phyloP scores from a whole-genome alignment of 192 early-diverging fungal genomes.

The Coemansia furcata region DNA sequence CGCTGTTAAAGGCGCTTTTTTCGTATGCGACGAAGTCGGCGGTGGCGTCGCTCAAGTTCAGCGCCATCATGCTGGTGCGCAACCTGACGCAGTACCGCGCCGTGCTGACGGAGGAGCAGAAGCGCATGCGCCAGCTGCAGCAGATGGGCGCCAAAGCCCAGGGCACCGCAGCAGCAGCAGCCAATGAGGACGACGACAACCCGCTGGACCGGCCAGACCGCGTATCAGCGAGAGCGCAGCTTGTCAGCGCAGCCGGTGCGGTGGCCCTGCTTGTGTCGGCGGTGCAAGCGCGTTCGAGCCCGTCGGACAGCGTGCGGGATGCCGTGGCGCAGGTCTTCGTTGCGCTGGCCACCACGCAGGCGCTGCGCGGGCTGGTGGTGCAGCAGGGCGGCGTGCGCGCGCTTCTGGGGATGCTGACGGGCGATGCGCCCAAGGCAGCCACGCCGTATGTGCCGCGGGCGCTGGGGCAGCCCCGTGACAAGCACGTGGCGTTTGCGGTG shows the following conservation, averaged over 20 bases:
- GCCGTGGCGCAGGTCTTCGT: conserved; percentile 66
- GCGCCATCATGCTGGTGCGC: conserved; percentile 67
- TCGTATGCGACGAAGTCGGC: conserved; percentile 45
- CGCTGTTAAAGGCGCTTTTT: conserved; percentile 60
- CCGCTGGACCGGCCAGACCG: conserved; percentile 8
- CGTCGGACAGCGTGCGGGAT: conserved; percentile 61
- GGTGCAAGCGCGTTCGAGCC: conserved; percentile 44
- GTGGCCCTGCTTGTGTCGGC: conserved; percentile 25
- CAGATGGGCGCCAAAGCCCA: conserved; percentile 57
- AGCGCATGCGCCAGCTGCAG: conserved; percentile 75
- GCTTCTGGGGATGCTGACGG: conserved; percentile 51
- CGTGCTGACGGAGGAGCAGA: conserved; percentile 73
- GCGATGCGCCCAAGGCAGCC: conserved; percentile 23
- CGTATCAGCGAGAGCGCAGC: conserved; percentile 52
- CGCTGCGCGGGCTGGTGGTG: conserved; percentile 70
- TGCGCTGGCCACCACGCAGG: conserved; percentile 68
- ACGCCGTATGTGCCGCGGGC: conserved; percentile 26
- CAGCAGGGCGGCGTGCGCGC: conserved; percentile 77
- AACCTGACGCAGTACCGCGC: conserved; percentile 74
- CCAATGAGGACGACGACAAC: conserved; percentile 7
- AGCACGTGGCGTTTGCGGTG: conserved; percentile 72
- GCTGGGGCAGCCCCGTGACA: conserved; percentile 34
- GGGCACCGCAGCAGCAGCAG: conserved; percentile 11
- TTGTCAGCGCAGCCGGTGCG: conserved; percentile 58
- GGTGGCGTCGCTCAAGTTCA: conserved; percentile 65